Evolutionary conservation across 345 rosid species (phyloP).

Genomic region (Citrus sp.): DNA sequence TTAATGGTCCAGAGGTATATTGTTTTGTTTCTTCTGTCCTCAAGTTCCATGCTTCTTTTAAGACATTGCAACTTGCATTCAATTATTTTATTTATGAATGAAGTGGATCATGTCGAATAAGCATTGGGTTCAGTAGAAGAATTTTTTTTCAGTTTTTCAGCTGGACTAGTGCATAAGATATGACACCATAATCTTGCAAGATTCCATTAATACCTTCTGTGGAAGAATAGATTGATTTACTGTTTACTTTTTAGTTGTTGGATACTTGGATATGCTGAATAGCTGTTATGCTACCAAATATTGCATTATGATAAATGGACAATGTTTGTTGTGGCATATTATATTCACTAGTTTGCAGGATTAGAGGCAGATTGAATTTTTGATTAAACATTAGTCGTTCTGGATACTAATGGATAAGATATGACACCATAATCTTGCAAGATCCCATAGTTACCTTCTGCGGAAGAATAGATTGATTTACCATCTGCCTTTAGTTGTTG

Average conservation of each 20-base stretch:
- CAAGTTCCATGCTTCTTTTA: background rate
- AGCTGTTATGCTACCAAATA: background rate
- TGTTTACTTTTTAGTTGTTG: background rate
- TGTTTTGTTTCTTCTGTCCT: background rate
- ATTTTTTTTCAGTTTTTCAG: background rate
- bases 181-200: background rate
- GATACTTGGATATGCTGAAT: background rate
- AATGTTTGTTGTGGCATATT: background rate
- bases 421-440: background rate
- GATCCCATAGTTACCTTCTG: background rate
- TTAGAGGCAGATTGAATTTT: background rate
- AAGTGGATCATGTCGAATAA: background rate
- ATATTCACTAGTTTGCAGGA: background rate
- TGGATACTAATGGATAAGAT: background rate
- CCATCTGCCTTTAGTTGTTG: background rate
- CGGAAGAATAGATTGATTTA: background rate
- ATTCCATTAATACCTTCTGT: no score
- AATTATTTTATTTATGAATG: background rate
- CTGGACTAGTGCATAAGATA: background rate
- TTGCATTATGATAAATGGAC: background rate
- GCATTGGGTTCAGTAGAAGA: background rate
- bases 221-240: background rate
- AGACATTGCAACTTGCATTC: background rate
- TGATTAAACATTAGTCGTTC: background rate
- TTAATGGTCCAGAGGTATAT: conserved; percentile 98